Evolutionary conservation across 352 stramenopile genomes (phyloP), one percentile per base, ranked within the genome.

Genomic region (Phytophthora megakarya): DNA sequence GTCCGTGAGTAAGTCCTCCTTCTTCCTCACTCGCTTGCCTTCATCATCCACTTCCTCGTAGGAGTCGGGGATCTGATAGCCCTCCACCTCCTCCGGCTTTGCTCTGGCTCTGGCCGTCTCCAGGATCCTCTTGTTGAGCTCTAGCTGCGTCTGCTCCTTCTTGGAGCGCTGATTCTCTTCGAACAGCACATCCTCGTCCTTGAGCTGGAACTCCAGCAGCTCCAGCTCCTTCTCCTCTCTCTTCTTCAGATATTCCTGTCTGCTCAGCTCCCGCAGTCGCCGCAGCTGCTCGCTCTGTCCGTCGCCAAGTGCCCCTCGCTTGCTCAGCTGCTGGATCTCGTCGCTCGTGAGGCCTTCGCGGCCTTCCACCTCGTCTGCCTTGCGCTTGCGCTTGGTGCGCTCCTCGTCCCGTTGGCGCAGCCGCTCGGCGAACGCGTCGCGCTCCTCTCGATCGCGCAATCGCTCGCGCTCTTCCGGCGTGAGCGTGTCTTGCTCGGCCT

Each of bases 231-330:
- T 97, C 70, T 99, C 95, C 64, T 98, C 96, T 44, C 97, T 88
- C 81, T 99, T 98, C 64, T 98, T 96, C 19, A 99, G 74, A 65
- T 99, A 99, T 39, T 97, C 89, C 48, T 98, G 92, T 33, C 98
- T 81, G 43, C 89, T 98, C 26, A 99, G 70, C 46, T 98, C 85
- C 3, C 97, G 76, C 38, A 99, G 68, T 37, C 86, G 70, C 16
- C 76, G 57, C 18, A 97, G 55, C 64, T 92, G 83, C 4, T 93
- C 73, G 1, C 45, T 63, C 48, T 78, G 67, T 46, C 21, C 56
- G n/a, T 75, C 65, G 16, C 75, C 67, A 23, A 97, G 73, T n/a
- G 80, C 65, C 26, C 91, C 92, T 12, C 86, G 73, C 56, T 79
- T 91, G 18, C 89, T 76, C 15, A 98, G 76, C 58, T 96, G 83